These are phyloP conservation scores for Globisporangium nodosum DNA, from an alignment of 352 stramenopile species.

Conservation along the genomic window DNA sequence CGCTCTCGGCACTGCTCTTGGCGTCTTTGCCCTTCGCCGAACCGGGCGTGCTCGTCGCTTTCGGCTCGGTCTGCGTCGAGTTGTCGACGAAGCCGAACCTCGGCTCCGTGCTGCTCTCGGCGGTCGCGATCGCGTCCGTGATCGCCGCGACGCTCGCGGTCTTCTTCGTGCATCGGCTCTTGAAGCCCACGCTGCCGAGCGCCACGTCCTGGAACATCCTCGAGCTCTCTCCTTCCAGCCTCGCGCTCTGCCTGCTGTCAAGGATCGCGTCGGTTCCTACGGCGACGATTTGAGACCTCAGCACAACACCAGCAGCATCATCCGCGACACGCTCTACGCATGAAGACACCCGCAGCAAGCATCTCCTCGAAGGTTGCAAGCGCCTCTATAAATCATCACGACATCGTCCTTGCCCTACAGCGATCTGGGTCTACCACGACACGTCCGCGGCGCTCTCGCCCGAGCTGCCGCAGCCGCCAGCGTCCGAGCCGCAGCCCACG, in stretches of 20 bases:
- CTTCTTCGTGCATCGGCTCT: conserved; percentile 40
- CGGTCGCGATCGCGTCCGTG: conserved; percentile 28
- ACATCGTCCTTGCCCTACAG: conserved; percentile 20
- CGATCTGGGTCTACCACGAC: conserved; percentile 16
- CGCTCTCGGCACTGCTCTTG: conserved; percentile 16
- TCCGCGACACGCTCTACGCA: too few species aligned
- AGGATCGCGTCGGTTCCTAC: neutral
- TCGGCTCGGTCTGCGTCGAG: conserved; percentile 40
- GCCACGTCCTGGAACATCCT: conserved; percentile 61
- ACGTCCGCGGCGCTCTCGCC: conserved; percentile 7
- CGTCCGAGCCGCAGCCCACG: conserved; percentile 42
- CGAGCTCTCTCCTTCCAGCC: neutral
- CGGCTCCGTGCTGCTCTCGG: conserved; percentile 41
- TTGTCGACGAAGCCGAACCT: conserved; percentile 22
- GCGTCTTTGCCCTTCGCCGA: conserved; percentile 19
- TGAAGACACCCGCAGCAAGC: neutral
- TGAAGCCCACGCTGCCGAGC: conserved; percentile 44
- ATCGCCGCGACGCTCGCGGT: conserved; percentile 16
- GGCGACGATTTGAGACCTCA: neutral
- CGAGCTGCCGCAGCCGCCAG: conserved; percentile 10
- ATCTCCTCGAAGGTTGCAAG: conserved; percentile 37
- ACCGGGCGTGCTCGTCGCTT: conserved; percentile 13
- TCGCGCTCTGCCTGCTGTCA: neutral
- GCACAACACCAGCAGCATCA: too few species aligned
- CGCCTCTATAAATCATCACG: neutral